Evolutionary conservation across 2,329 filamentous ascomycete species (phyloP).

Genomic region (Diplodia scrobiculata): DNA sequence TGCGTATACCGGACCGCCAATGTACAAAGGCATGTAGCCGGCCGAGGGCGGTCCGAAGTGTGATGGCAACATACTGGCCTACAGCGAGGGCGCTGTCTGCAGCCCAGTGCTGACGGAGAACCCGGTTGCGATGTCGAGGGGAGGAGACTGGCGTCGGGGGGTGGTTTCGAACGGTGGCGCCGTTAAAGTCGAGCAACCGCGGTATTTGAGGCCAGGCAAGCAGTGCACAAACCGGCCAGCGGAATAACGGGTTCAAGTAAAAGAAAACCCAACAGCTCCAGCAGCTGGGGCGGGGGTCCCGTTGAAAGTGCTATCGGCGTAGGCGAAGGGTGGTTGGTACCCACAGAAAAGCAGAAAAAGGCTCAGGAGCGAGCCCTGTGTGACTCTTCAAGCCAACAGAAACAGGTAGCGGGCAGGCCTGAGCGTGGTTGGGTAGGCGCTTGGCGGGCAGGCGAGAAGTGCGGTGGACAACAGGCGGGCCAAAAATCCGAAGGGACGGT

Average conservation of each 20-base stretch:
- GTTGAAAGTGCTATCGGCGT: conserved; percentile 3
- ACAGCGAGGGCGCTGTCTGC: background rate
- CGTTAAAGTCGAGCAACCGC: conserved; percentile 1
- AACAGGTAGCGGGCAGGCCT: background rate
- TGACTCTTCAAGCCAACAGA: background rate
- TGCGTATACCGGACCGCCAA: background rate
- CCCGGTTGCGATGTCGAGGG: background rate
- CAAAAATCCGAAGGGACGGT: conserved; percentile 5
- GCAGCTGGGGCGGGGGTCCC: background rate
- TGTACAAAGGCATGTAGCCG: conserved; percentile 4
- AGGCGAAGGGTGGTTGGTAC: background rate
- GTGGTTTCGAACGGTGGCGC: background rate
- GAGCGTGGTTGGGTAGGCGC: conserved; percentile 10
- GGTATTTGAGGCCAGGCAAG: background rate
- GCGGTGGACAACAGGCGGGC: background rate
- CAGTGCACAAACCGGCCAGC: background rate
- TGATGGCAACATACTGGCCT: conserved; percentile 2
- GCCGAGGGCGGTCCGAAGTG: background rate
- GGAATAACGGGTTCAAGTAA: background rate
- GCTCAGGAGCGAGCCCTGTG: background rate
- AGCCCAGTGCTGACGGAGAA: no score
- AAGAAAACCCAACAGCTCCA: background rate
- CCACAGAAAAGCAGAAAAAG: conserved; percentile 2
- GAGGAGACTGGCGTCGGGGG: background rate
- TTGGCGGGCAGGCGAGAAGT: background rate